phyloP scores from a whole-genome alignment of 177 flowering plant species.

The Vitis hybrid region DNA sequence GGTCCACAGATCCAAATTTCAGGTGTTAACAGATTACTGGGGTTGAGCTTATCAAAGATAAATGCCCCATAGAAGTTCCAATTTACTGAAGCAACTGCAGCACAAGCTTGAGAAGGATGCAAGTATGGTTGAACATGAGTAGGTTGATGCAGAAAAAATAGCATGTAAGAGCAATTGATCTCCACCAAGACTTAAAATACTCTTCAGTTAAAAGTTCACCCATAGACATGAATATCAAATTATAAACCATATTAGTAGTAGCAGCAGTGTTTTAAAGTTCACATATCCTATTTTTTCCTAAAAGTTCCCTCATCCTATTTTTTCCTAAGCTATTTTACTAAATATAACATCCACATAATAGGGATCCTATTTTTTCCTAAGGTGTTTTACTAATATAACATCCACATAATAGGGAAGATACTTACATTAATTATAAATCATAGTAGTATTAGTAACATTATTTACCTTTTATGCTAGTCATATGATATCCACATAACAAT shows the following conservation, averaged over 20 bases:
- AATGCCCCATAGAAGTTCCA: not conserved
- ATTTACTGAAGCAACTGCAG: not conserved
- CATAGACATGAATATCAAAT: not conserved
- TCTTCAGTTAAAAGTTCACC: not conserved
- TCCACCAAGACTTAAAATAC: not conserved
- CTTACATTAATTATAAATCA: no score
- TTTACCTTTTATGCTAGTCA: no score
- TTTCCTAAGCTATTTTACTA: no score
- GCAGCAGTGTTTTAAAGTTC: no score
- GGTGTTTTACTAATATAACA: no score
- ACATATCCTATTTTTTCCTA: no score
- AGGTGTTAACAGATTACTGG: not conserved
- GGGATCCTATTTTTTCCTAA: no score
- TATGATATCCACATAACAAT: no score
- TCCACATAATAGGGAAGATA: no score
- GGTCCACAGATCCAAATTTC: not conserved
- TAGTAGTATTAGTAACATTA: no score
- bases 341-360: no score
- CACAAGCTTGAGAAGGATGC: not conserved
- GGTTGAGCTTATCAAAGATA: not conserved
- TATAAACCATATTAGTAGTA: not conserved
- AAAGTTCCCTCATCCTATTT: no score
- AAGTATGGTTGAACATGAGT: not conserved
- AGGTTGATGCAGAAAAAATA: not conserved
- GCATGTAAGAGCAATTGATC: not conserved